Evolutionary conservation across 257 asterid species (phyloP), one percentile per base, ranked within the genome.

Genomic region (Scutellaria barbata): DNA sequence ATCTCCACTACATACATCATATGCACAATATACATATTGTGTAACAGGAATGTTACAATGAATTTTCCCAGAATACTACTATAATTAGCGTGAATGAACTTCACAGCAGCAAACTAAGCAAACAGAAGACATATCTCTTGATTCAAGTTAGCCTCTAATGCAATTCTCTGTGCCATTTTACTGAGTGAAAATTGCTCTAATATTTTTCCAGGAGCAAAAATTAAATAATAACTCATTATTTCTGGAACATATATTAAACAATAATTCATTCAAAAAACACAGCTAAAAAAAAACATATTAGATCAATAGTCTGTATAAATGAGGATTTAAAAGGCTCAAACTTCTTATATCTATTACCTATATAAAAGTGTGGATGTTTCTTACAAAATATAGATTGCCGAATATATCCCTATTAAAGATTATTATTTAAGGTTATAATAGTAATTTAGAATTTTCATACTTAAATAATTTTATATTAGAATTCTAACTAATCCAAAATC

Each of bases 121-220:
- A 68, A 39, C 72, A 59, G 35, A 60, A 47, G 30, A 40, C 53
- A 37, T 42, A 25, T 47, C 17, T 46, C 58, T 61, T 60, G 70
- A 65, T 60, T 35, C 42, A 63, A 50, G 45, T 40, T 42, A 53
- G 66, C 67, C 57, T 14, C n/a, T n/a, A 7, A 30, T 11, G 56
- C 13, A 56, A 48, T 37, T 20, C 66, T 20, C 37, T 7, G n/a
- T n/a, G 12, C 9, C 7, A 2, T 63, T 20, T 16, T 5, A 20
- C 37, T 40, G 22, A 7, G 12, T n/a, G 10, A 67, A 25, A 13
- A n/a, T 20, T 63, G 33, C 67, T 69, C 6, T 53, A 71, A 45
- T 77, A 33, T 22, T 20, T 69, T 25, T 40, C 74, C 52, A 63
- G 39, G 43, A 63, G 8, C 37, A 20, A 30, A 41, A 40, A 42